phyloP scores from a whole-genome alignment of 2,329 filamentous ascomycete species.

The Aspergillus neotritici region DNA sequence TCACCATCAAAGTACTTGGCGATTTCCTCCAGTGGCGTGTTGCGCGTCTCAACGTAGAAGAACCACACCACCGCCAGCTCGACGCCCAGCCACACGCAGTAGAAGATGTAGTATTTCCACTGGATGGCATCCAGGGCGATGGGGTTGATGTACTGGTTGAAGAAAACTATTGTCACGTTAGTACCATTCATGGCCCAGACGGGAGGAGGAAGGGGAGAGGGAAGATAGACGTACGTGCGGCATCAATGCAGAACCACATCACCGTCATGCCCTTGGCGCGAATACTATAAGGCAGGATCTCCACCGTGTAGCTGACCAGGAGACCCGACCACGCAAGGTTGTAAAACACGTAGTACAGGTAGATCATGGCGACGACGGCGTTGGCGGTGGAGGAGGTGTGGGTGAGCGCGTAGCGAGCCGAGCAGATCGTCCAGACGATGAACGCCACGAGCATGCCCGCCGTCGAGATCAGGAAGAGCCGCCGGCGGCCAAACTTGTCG shows the following conservation, averaged over 20 bases:
- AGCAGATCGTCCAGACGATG: constrained; percentile 39
- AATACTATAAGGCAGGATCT: constrained; percentile 47
- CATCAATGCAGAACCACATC: constrained; percentile 31
- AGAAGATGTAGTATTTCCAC: constrained; percentile 38
- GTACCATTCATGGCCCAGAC: not conserved
- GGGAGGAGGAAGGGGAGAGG: not conserved
- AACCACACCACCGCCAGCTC: constrained; percentile 31
- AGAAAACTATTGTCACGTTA: constrained; percentile 21
- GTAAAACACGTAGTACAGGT: constrained; percentile 40
- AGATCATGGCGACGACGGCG: constrained; percentile 40
- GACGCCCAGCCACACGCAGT: constrained; percentile 29
- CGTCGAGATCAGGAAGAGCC: constrained; percentile 40
- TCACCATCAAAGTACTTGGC: constrained; percentile 31
- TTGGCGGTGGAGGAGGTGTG: constrained; percentile 28
- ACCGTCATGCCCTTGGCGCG: constrained; percentile 45
- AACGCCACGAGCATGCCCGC: constrained; percentile 43
- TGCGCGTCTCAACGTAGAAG: constrained; percentile 32
- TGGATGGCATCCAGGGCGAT: constrained; percentile 27
- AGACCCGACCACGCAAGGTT: constrained; percentile 36
- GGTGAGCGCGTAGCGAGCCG: constrained; percentile 30
- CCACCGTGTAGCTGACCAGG: constrained; percentile 39
- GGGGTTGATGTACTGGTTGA: constrained; percentile 34
- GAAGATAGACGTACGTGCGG: constrained; percentile 6
- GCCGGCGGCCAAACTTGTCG: constrained; percentile 40
- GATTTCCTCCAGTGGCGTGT: constrained; percentile 30